Evolutionary conservation across 805 yeast species (phyloP).

Genomic region (Kockiozyma suomiensis): DNA sequence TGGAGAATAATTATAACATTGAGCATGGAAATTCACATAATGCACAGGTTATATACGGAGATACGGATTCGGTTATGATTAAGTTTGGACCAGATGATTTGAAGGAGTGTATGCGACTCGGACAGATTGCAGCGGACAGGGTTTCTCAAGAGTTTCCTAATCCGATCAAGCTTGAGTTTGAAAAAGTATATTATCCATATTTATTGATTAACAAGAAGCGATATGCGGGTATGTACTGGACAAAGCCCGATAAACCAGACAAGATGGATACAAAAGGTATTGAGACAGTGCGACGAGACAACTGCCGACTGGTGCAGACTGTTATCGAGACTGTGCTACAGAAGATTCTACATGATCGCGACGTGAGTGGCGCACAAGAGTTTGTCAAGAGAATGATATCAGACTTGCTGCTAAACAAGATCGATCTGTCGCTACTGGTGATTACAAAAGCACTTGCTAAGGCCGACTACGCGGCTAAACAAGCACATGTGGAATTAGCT

Average conservation of each 20-base stretch:
- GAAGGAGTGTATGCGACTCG: slow-evolving; percentile 83
- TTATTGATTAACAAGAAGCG: slow-evolving; percentile 91
- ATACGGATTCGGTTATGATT: slow-evolving; percentile 99
- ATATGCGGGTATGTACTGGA: slow-evolving; percentile 97
- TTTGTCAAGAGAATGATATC: slow-evolving; percentile 88
- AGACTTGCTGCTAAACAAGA: slow-evolving; percentile 83
- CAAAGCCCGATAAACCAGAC: slow-evolving; percentile 85
- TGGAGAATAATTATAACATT: slow-evolving; percentile 75
- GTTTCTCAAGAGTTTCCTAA: slow-evolving; percentile 77
- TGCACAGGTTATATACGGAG: slow-evolving; percentile 94
- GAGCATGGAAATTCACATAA: slow-evolving; percentile 82
- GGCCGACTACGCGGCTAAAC: slow-evolving; percentile 92
- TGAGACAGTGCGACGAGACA: slow-evolving; percentile 97
- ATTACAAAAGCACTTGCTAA: slow-evolving; percentile 89
- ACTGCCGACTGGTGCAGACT: slow-evolving; percentile 90
- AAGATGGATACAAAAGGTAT: slow-evolving; percentile 98
- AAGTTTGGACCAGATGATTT: slow-evolving; percentile 85
- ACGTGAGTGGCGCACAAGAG: slow-evolving; percentile 79
- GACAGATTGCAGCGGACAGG: slow-evolving; percentile 89
- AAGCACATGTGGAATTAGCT: slow-evolving; percentile 95
- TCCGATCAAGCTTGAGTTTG: slow-evolving; percentile 95
- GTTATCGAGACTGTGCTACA: slow-evolving; percentile 91
- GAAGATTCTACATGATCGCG: slow-evolving; percentile 80
- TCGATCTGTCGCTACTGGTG: slow-evolving; percentile 90
- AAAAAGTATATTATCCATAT: slow-evolving; percentile 94